Percentiles rank a stretch among this genome's conserved stretches.
Conservation (phyloP, 768 basidiomycete species). For the Termitomyces sp. region DNA sequence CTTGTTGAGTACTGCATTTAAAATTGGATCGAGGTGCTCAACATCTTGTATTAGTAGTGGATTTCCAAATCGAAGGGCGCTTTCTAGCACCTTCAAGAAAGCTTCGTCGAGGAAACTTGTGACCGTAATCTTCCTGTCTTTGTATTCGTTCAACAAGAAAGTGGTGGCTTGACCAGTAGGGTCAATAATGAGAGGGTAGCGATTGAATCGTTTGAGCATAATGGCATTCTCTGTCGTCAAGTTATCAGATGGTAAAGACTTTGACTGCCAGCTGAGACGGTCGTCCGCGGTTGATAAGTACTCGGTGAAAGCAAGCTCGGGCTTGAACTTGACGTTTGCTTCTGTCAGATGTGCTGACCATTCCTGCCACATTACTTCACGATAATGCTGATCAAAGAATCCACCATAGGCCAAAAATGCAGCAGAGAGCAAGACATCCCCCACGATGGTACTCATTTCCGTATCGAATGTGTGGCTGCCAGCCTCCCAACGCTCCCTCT, state of each 20-base stretch:
- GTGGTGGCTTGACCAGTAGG: constrained; percentile 96
- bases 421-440: constrained; percentile 91
- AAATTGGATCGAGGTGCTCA: constrained; percentile 93
- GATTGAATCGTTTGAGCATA: constrained; percentile 97
- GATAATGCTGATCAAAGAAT: constrained; percentile 98
- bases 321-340: constrained; percentile 88
- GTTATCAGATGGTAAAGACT: constrained; percentile 92
- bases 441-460: constrained; percentile 98
- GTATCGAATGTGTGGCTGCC: constrained; percentile 94
- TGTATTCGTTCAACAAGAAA: constrained; percentile 92
- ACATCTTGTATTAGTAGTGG: constrained; percentile 97
- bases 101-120: constrained; percentile 99
- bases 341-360: constrained; percentile 89
- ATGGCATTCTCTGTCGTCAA: constrained; percentile 99
- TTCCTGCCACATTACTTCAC: constrained; percentile 94
- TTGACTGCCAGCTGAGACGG: constrained; percentile 92
- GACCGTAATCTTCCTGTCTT: constrained; percentile 93
- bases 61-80: constrained; percentile 97
- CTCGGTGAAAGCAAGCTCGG: constrained; percentile 88
- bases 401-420: constrained; percentile 97
- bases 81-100: constrained; percentile 97
- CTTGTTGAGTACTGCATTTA: constrained; percentile 95
- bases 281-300: constrained; percentile 97
- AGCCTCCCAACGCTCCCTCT: constrained; percentile 89
- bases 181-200: constrained; percentile 96